phyloP scores from a whole-genome alignment of 495 filamentous ascomycete species.

The Chlorociboria aeruginascens region DNA sequence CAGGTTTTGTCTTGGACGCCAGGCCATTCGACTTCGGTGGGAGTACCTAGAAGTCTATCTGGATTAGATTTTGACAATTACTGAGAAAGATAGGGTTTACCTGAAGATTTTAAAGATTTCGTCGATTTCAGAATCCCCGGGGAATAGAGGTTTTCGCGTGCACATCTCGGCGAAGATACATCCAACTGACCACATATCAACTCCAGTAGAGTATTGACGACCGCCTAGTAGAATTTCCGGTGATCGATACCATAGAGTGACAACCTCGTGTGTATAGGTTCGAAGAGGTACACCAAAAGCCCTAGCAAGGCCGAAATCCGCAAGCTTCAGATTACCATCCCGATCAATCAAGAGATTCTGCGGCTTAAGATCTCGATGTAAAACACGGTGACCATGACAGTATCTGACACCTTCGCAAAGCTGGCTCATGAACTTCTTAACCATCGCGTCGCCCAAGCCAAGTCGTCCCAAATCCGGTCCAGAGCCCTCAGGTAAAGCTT shows the following conservation, averaged over 20 bases:
- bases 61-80: conserved; percentile 3
- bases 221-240: conserved; percentile 96
- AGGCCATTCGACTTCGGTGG: conserved; percentile 80
- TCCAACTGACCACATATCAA: conserved; percentile 98
- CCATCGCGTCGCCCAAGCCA: conserved; percentile 80
- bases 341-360: conserved; percentile 94
- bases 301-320: conserved; percentile 92
- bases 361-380: conserved; percentile 95
- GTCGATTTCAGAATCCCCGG: conserved; percentile 96
- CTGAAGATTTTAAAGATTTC: conserved; percentile 99
- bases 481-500: conserved; percentile 72
- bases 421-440: conserved; percentile 97
- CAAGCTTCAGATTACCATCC: conserved; percentile 92
- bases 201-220: conserved; percentile 93
- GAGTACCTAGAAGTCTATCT: conserved; percentile 75
- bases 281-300: conserved; percentile 93
- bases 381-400: conserved; percentile 88
- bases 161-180: conserved; percentile 99
- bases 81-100: conserved; percentile 33
- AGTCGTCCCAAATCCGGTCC: conserved; percentile 50
- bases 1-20: conserved; percentile 64
- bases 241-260: conserved; percentile 97
- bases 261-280: conserved; percentile 98
- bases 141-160: conserved; percentile 94
- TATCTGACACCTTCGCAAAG: conserved; percentile 84